Percentiles rank a stretch among this genome's conserved stretches.
Evolutionary conservation across 441 rosid genomes (phyloP).

Genomic region (Isatis lusitanica): DNA sequence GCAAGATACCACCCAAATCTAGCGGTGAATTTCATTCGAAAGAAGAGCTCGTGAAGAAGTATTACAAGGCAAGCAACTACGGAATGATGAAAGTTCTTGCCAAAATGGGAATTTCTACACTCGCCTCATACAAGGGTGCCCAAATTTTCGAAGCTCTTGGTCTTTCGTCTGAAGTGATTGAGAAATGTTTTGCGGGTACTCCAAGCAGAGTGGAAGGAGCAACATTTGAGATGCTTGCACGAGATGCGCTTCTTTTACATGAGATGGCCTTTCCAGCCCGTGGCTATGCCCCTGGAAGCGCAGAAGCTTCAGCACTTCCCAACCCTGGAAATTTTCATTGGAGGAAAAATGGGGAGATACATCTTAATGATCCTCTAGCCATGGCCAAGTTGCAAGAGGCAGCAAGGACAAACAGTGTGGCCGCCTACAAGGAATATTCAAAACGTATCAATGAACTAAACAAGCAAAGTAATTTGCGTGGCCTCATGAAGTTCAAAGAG

Average conservation of each 20-base stretch:
- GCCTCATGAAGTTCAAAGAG: conserved; percentile 87
- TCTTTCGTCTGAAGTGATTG: conserved; percentile 92
- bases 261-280: conserved; percentile 88
- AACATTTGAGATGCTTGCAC: conserved; percentile 98
- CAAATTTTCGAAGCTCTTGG: conserved; percentile 99
- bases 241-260: conserved; percentile 82
- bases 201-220: conserved; percentile 99
- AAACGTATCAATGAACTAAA: conserved; percentile 92
- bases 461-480: conserved; percentile 91
- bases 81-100: conserved; percentile 99
- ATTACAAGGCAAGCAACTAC: conserved; percentile 97
- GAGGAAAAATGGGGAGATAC: conserved; percentile 98
- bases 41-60: conserved; percentile 87
- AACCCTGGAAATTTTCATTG: conserved; percentile 99
- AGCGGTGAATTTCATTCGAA: conserved; percentile 83
- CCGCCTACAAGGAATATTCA: conserved; percentile 94
- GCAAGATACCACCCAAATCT: conserved; percentile 92
- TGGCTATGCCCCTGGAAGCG: conserved; percentile 85
- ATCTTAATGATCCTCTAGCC: conserved; percentile 98
- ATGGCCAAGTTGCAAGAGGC: conserved; percentile 98
- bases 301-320: conserved; percentile 91
- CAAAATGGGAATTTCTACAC: conserved; percentile 98
- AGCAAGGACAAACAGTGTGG: conserved; percentile 87
- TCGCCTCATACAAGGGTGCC: conserved; percentile 99
- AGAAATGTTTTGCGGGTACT: conserved; percentile 98